Evolutionary conservation across 768 basidiomycete species (phyloP).

Genomic region (Lanmaoa rubissima): DNA sequence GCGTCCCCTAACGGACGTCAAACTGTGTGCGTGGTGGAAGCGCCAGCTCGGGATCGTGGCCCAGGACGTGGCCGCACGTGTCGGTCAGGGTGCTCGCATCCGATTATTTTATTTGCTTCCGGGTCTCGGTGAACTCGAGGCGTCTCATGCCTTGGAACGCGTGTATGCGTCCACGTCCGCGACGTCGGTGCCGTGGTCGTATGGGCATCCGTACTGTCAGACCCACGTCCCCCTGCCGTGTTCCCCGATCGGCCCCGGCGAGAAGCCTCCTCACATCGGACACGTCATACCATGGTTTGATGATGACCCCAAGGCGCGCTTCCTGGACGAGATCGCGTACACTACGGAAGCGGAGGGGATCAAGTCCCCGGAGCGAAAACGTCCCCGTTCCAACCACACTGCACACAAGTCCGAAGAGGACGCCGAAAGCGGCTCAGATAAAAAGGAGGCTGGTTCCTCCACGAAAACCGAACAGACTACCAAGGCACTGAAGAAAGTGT

Average conservation of each 20-base stretch:
- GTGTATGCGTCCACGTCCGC: slow-evolving; percentile 26
- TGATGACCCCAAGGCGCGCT: slow-evolving; percentile 96
- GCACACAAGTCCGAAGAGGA: slow-evolving; percentile 19
- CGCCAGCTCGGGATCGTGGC: slow-evolving; percentile 61
- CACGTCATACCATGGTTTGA: slow-evolving; percentile 85
- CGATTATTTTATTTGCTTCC: slow-evolving; percentile 66
- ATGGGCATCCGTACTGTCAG: slow-evolving; percentile 74
- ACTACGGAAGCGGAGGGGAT: slow-evolving; percentile 59
- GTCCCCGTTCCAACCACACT: slow-evolving; percentile 36
- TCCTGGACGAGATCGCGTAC: slow-evolving; percentile 86
- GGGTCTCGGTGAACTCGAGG: slow-evolving; percentile 67
- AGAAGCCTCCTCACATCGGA: slow-evolving; percentile 45
- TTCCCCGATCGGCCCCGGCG: slow-evolving; percentile 40
- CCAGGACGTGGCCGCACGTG: slow-evolving; percentile 32
- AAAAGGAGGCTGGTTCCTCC: slow-evolving; percentile 23
- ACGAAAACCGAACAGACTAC: slow-evolving; percentile 37
- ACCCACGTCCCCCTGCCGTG: slow-evolving; percentile 42
- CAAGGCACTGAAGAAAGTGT: slow-evolving; percentile 59
- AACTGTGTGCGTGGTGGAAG: slow-evolving; percentile 94
- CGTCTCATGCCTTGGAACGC: slow-evolving; percentile 51
- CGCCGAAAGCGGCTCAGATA: slow-evolving; percentile 27
- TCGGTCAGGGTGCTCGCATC: neutral
- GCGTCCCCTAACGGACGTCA: slow-evolving; percentile 69
- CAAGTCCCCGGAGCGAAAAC: slow-evolving; percentile 62
- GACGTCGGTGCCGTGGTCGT: slow-evolving; percentile 51